Conservation (phyloP, 2,329 filamentous ascomycete species). For the Blumeria graminis region DNA sequence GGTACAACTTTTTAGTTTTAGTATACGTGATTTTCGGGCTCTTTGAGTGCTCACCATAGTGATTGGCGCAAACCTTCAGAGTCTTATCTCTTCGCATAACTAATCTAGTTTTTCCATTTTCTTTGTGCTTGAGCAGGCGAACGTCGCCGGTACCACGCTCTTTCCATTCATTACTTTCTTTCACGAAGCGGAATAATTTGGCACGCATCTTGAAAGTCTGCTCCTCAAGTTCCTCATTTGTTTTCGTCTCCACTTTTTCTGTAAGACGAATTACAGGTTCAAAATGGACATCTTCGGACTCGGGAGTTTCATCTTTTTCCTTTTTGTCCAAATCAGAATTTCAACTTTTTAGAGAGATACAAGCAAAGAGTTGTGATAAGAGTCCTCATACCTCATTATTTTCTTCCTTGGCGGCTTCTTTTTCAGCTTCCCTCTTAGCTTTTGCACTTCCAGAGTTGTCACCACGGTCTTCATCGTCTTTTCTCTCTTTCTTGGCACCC, state of each 20-base stretch:
- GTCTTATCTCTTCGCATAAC: slow-evolving; percentile 99
- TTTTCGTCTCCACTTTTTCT: slow-evolving; percentile 91
- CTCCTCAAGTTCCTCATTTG: slow-evolving; percentile 95
- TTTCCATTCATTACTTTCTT: slow-evolving; percentile 89
- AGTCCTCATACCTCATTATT: not conserved
- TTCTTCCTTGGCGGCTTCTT: slow-evolving; percentile 7
- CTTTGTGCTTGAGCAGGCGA: slow-evolving; percentile 91
- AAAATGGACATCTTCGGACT: slow-evolving; percentile 88
- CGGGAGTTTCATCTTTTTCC: slow-evolving; percentile 43
- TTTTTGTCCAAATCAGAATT: not conserved
- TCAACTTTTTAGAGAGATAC: not conserved
- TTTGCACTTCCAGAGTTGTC: slow-evolving; percentile 80
- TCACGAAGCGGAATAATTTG: slow-evolving; percentile 97
- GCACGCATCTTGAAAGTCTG: slow-evolving; percentile 98
- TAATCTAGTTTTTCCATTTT: slow-evolving; percentile 89
- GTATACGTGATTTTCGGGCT: too few species aligned
- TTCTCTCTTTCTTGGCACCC: slow-evolving; percentile 90
- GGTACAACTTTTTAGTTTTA: slow-evolving; percentile 46
- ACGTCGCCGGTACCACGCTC: slow-evolving; percentile 96
- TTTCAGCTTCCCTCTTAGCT: slow-evolving; percentile 26
- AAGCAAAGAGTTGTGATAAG: not conserved
- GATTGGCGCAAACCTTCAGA: slow-evolving; percentile 98
- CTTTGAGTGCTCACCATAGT: slow-evolving; percentile 53
- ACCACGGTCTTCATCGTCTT: slow-evolving; percentile 57
- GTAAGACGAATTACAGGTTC: slow-evolving; percentile 90